Percentiles rank a stretch among this genome's conserved stretches.
These are phyloP conservation scores for Nicotiana tabacum DNA, from an alignment of 257 asterid genomes.

Conservation along the genomic window DNA sequence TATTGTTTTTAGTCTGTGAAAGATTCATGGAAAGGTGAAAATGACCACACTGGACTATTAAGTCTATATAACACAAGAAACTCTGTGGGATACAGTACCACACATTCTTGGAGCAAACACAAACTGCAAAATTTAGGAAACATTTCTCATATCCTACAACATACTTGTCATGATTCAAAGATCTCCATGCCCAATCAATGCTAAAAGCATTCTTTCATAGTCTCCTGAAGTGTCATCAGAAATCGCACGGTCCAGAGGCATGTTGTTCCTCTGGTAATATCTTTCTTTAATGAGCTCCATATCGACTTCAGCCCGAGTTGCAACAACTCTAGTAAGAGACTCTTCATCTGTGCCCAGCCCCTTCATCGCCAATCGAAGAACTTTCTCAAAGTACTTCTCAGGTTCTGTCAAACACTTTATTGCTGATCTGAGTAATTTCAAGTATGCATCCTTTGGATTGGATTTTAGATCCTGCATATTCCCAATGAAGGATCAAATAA, in stretches of 20 bases:
- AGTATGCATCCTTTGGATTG: conserved; percentile 49
- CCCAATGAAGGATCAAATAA: background rate
- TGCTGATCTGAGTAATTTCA: conserved; percentile 56
- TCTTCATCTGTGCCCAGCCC: conserved; percentile 66
- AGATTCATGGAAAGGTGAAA: background rate
- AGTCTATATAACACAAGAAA: background rate
- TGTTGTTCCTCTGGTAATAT: conserved; percentile 59
- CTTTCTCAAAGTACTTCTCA: conserved; percentile 67
- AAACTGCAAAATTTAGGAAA: background rate
- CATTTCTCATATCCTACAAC: background rate
- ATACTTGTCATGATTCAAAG: conserved; percentile 10
- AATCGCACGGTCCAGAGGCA: conserved; percentile 53
- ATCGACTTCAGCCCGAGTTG: conserved; percentile 70
- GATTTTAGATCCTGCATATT: conserved; percentile 57
- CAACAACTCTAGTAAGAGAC: conserved; percentile 71
- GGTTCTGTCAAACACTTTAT: conserved; percentile 69
- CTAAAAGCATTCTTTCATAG: conserved; percentile 60
- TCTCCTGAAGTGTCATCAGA: conserved; percentile 73
- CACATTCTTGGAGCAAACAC: background rate
- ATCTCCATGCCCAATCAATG: conserved; percentile 48
- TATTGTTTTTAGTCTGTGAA: background rate
- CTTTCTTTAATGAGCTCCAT: conserved; percentile 61
- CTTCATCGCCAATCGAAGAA: conserved; percentile 54
- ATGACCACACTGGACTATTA: background rate
- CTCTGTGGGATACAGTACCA: background rate